Base-by-base conservation (phyloP, 2,329 filamentous ascomycete genomes). In the Fusarium udum region DNA sequence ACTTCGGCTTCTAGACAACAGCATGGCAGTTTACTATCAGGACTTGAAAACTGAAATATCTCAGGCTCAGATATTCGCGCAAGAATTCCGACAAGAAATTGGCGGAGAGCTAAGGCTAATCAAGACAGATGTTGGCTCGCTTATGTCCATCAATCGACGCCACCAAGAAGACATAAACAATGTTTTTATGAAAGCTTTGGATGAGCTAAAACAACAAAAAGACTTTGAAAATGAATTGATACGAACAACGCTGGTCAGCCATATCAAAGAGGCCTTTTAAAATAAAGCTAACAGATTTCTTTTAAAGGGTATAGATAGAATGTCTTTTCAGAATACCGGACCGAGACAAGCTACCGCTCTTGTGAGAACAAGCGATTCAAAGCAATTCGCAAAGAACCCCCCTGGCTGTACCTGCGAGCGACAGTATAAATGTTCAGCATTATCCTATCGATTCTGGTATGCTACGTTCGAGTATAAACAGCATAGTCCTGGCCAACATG, bases 301-400 rank as follows among this genome's bases (percentile, higher is more conserved):
- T 0, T 31, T 22, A 0, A 16, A 48, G 45, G 45, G 26, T 22
- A 3, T 22, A 9, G 14, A 31, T 22, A 0, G 2, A 3, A 48
- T 16, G 45, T 22, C 26, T 8, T 22, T 31, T 12, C 45, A 48
- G 20, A 12, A 22, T 26, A 1, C 1, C 1, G 1, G 0, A 3
- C 4, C 20, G 20, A 16, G 26, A 22, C 26, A 8, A 22, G 9
- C 13, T 7, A 8, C 13, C 20, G 0, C 26, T 22, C 13, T 48
- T 16, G 14, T 0, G 31, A 48, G 13, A 22, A 12, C 0, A 2
- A 31, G 9, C 4, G 6, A 1, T 12, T 5, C 13, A 3, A 31
- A 48, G 0, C 45, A 15, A 26, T 0, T 5, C 0, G 0, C 13
- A 15, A 22, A 0, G 0, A 1, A 12, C 0, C 26, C 26, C 9